Conservation (phyloP, 345 rosid genomes). For the Hibiscus trionum region DNA sequence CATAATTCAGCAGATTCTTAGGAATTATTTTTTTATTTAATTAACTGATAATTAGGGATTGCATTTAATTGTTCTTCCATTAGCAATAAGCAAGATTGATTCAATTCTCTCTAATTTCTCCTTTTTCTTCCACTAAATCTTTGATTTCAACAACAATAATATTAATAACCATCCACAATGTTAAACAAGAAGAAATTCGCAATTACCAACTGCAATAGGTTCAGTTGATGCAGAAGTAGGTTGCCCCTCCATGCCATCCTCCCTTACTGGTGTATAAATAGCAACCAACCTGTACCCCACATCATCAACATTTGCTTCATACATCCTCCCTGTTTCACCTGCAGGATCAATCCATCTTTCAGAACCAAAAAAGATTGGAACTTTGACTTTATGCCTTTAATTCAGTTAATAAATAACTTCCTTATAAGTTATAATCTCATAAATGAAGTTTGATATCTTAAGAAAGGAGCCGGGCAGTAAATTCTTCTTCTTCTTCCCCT, state of each 20-base stretch:
- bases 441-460: not conserved
- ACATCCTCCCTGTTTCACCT: constrained; percentile 93
- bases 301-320: constrained; percentile 98
- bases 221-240: constrained; percentile 97
- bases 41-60: no score
- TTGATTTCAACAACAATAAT: no score
- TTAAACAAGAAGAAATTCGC: not conserved
- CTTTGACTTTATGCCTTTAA: not conserved
- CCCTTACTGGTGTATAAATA: constrained; percentile 77
- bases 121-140: no score
- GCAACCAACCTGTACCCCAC: constrained; percentile 94
- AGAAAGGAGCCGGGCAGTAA: not conserved
- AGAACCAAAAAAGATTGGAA: not conserved
- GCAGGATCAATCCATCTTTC: constrained; percentile 12
- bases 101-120: no score
- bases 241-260: constrained; percentile 92
- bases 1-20: no score
- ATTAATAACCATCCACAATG: not conserved
- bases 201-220: constrained; percentile 79
- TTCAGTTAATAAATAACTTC: not conserved
- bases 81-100: no score
- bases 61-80: no score
- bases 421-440: not conserved
- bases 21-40: no score
- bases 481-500: not conserved